phyloP scores from a whole-genome alignment of 2,329 filamentous ascomycete genomes.

The Clonostachys rosea region DNA sequence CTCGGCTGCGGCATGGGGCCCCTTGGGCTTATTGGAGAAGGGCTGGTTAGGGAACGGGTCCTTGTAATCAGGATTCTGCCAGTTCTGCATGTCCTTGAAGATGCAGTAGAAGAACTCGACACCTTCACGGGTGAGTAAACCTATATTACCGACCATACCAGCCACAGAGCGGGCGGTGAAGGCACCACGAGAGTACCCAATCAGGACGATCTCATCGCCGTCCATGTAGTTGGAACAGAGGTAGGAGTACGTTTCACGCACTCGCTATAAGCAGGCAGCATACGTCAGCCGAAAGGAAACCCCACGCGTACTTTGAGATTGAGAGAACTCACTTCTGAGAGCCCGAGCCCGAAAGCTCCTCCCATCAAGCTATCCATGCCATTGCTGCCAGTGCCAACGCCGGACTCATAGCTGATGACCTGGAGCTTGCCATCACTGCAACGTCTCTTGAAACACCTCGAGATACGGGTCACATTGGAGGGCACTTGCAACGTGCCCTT shows the following conservation, averaged over 20 bases:
- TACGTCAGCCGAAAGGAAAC: not conserved
- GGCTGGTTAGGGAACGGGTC: slow-evolving; percentile 31
- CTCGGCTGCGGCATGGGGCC: slow-evolving; percentile 27
- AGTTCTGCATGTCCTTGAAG: slow-evolving; percentile 4
- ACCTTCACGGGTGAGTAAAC: slow-evolving; percentile 17
- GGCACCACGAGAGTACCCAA: slow-evolving; percentile 54
- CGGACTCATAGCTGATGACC: slow-evolving; percentile 57
- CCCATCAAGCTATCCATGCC: slow-evolving; percentile 44
- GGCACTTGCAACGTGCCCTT: slow-evolving; percentile 41
- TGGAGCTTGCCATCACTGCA: slow-evolving; percentile 49
- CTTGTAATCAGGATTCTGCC: slow-evolving; percentile 7
- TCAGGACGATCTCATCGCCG: slow-evolving; percentile 50
- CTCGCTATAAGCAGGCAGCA: slow-evolving; percentile 55
- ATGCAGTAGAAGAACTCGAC: slow-evolving; percentile 46
- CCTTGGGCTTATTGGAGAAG: slow-evolving; percentile 43
- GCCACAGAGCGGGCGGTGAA: slow-evolving; percentile 31
- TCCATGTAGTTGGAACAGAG: slow-evolving; percentile 28
- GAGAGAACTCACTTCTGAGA: slow-evolving; percentile 36
- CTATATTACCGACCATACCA: slow-evolving; percentile 1
- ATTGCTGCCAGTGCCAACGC: slow-evolving; percentile 50
- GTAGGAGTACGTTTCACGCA: slow-evolving; percentile 32
- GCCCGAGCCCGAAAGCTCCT: slow-evolving; percentile 49
- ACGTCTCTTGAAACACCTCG: slow-evolving; percentile 47
- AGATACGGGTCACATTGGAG: slow-evolving; percentile 58
- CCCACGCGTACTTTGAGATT: too few relatives aligned